Evolutionary conservation across 192 early-diverging fungal genomes (phyloP).

Genomic region (Linnemannia elongata): DNA sequence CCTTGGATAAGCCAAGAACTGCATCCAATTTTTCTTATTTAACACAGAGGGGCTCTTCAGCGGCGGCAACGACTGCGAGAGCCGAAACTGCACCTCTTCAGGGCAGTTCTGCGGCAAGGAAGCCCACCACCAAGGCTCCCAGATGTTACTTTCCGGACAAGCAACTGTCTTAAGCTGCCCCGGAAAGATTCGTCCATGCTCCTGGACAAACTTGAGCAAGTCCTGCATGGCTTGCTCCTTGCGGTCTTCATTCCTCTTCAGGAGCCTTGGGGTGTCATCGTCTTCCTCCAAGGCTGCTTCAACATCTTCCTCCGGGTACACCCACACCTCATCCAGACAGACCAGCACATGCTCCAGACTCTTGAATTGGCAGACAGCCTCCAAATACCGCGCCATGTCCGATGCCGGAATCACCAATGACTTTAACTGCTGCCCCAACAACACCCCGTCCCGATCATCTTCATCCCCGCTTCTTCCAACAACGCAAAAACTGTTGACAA

Average conservation of each 20-base stretch:
- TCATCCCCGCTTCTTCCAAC: neutral
- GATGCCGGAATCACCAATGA: neutral
- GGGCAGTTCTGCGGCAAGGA: neutral
- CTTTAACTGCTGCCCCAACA: neutral
- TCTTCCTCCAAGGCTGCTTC: neutral
- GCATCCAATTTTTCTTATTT: neutral
- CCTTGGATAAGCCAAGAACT: neutral
- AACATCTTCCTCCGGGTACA: neutral
- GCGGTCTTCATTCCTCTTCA: neutral
- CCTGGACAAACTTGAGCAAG: neutral
- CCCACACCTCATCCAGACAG: neutral
- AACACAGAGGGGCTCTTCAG: neutral
- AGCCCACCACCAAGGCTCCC: neutral
- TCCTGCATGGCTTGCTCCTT: neutral
- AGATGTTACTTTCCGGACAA: neutral
- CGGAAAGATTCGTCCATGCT: neutral
- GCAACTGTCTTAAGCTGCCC: neutral
- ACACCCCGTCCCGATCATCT: neutral
- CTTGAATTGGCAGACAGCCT: neutral
- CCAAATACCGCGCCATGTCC: neutral
- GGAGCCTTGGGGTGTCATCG: neutral
- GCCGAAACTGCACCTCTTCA: neutral
- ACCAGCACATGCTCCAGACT: neutral
- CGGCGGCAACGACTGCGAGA: neutral
- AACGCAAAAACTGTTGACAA: neutral